These are phyloP conservation scores for Stereum hirsutum DNA, from an alignment of 1,284 basidiomycete species.

Conservation along the genomic window DNA sequence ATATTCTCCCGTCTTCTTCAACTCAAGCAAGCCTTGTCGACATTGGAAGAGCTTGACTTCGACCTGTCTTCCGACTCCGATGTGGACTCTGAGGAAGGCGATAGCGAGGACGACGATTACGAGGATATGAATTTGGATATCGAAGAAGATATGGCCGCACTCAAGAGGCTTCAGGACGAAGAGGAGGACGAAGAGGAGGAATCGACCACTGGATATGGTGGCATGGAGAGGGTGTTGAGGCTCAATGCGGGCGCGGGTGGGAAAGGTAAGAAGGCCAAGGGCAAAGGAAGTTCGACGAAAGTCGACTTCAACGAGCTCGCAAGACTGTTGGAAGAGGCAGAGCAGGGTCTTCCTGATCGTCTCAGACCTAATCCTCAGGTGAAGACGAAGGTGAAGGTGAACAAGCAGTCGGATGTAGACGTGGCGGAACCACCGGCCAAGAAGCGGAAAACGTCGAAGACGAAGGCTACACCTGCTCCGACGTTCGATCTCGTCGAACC, in stretches of 20 bases:
- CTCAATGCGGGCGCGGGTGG: slow-evolving; percentile 13
- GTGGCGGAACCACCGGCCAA: slow-evolving; percentile 22
- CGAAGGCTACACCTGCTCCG: slow-evolving; percentile 19
- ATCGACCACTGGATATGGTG: slow-evolving; percentile 10
- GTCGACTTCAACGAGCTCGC: slow-evolving; percentile 47
- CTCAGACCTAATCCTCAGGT: neutral
- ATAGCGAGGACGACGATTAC: slow-evolving; percentile 19
- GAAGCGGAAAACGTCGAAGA: slow-evolving; percentile 26
- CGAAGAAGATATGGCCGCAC: no score
- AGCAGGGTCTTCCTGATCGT: slow-evolving; percentile 9
- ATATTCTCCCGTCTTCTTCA: slow-evolving; percentile 77
- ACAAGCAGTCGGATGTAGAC: neutral
- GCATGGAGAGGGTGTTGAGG: slow-evolving; percentile 2
- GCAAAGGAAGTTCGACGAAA: slow-evolving; percentile 10
- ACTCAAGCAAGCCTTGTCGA: slow-evolving; percentile 78
- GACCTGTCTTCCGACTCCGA: slow-evolving; percentile 42
- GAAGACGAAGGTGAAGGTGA: slow-evolving; percentile 21
- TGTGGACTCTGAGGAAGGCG: slow-evolving; percentile 25
- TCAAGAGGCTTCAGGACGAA: slow-evolving; percentile 9
- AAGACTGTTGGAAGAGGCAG: slow-evolving; percentile 45
- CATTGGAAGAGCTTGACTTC: slow-evolving; percentile 79
- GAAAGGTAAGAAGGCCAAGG: slow-evolving; percentile 16
- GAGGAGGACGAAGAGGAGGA: slow-evolving; percentile 20
- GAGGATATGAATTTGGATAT: slow-evolving; percentile 21
- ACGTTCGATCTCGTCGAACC: slow-evolving; percentile 72